phyloP scores from a whole-genome alignment of 805 yeast genomes.

The Jamesozyma piceae region DNA sequence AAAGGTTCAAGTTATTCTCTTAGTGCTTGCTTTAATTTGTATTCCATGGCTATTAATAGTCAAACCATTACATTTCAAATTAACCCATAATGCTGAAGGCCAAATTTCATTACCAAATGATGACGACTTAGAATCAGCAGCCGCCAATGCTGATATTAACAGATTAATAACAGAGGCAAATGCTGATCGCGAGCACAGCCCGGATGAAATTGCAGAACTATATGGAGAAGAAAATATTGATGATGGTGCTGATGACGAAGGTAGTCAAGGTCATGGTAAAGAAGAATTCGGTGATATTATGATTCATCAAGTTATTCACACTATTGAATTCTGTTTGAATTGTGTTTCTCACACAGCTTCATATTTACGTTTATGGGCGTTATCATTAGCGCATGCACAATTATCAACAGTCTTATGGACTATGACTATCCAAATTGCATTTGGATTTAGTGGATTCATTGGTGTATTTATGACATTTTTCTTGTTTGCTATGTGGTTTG shows the following conservation, averaged over 20 bases:
- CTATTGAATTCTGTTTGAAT: constrained; percentile 70
- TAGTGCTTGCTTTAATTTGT: constrained; percentile 53
- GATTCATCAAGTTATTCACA: constrained; percentile 73
- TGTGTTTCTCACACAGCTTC: constrained; percentile 78
- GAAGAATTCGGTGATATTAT: constrained; percentile 57
- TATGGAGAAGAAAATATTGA: constrained; percentile 17
- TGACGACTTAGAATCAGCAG: constrained; percentile 8
- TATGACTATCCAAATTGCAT: constrained; percentile 61
- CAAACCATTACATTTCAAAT: constrained; percentile 48
- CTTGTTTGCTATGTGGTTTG: constrained; percentile 68
- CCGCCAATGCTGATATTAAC: constrained; percentile 2
- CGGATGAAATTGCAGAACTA: constrained; percentile 35
- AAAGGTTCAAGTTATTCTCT: constrained; percentile 46
- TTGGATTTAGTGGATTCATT: constrained; percentile 42
- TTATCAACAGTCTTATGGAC: constrained; percentile 65
- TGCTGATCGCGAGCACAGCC: constrained; percentile 1
- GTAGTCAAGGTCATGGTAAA: constrained; percentile 35
- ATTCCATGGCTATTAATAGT: constrained; percentile 64
- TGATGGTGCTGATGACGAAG: constrained; percentile 34
- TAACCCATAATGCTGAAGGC: constrained; percentile 29
- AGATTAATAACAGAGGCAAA: neutral
- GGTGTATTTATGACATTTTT: constrained; percentile 53
- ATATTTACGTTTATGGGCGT: constrained; percentile 68
- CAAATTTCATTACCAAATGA: constrained; percentile 17
- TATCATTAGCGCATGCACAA: constrained; percentile 74